Evolutionary conservation across 768 basidiomycete genomes (phyloP).

Genomic region (Tylopilus subfusipes): DNA sequence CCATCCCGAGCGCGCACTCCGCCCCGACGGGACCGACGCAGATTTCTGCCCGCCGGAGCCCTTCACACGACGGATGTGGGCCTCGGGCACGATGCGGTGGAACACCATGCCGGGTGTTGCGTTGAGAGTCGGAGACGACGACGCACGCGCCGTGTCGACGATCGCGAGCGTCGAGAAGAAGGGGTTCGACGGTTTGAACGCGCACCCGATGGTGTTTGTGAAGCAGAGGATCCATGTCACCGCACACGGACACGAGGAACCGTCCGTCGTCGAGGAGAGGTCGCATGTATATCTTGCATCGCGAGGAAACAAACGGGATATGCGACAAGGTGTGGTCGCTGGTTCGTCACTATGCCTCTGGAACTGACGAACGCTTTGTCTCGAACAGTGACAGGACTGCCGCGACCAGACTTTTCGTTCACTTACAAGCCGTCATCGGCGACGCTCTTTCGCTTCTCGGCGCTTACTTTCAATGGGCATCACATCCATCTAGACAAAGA

Average conservation of each 20-base stretch:
- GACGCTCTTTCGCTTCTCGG: conserved; percentile 82
- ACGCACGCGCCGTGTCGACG: conserved; percentile 44
- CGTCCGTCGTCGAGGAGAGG: conserved; percentile 59
- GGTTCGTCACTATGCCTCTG: background rate
- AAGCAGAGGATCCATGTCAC: conserved; percentile 57
- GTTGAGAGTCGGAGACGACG: conserved; percentile 52
- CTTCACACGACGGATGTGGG: conserved; percentile 82
- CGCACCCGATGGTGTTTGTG: conserved; percentile 71
- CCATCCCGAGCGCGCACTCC: conserved; percentile 51
- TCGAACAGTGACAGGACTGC: conserved; percentile 47
- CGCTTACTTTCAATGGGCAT: conserved; percentile 83
- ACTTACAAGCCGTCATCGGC: conserved; percentile 62
- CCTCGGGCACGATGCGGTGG: conserved; percentile 67
- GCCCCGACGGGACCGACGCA: conserved; percentile 68
- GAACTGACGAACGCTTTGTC: background rate
- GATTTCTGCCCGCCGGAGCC: conserved; percentile 71
- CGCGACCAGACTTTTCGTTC: conserved; percentile 57
- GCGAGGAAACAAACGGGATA: conserved; percentile 27
- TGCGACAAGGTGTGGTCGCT: conserved; percentile 42
- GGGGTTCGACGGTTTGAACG: conserved; percentile 48
- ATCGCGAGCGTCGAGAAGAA: conserved; percentile 58
- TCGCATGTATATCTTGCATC: conserved; percentile 62
- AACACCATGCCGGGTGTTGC: conserved; percentile 36
- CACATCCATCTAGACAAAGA: conserved; percentile 79
- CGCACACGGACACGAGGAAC: conserved; percentile 40